Conservation (phyloP, 805 yeast species). For the Zygosaccharomyces bailii region DNA sequence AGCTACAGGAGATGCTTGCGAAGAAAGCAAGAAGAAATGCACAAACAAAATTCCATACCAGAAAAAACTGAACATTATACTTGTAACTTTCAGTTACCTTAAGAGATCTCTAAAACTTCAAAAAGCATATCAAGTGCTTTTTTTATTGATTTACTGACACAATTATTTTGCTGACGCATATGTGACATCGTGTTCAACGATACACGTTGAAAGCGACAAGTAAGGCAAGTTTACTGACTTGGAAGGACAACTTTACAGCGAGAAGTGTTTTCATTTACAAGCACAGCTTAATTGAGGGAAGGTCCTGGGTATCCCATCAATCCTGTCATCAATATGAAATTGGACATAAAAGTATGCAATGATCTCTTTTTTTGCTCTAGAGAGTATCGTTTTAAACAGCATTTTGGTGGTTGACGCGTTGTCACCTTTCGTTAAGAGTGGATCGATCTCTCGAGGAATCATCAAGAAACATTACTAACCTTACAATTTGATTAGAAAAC, state of each 20-base stretch:
- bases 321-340: slow-evolving; percentile 22
- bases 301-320: slow-evolving; percentile 1
- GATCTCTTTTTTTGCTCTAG: background rate
- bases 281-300: background rate
- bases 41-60: background rate
- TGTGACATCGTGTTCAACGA: slow-evolving; percentile 1
- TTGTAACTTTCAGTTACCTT: no score
- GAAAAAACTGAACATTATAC: background rate
- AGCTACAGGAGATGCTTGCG: slow-evolving; percentile 5
- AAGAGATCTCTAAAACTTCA: background rate
- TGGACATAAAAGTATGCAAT: slow-evolving; percentile 29
- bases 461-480: slow-evolving; percentile 1
- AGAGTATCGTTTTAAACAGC: background rate
- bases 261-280: slow-evolving; percentile 7
- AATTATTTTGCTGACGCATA: slow-evolving; percentile 1
- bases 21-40: background rate
- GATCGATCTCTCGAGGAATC: background rate
- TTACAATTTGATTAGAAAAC: slow-evolving; percentile 52
- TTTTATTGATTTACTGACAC: slow-evolving; percentile 1
- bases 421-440: background rate
- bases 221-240: slow-evolving; percentile 1
- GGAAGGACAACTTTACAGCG: slow-evolving; percentile 14
- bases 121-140: background rate
- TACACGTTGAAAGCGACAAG: slow-evolving; percentile 1
- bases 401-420: slow-evolving; percentile 3